Evolutionary conservation across 1,139 yeast species (phyloP), one percentile per base, ranked within the genome.

Genomic region (Debaryomycetaceae sp.): DNA sequence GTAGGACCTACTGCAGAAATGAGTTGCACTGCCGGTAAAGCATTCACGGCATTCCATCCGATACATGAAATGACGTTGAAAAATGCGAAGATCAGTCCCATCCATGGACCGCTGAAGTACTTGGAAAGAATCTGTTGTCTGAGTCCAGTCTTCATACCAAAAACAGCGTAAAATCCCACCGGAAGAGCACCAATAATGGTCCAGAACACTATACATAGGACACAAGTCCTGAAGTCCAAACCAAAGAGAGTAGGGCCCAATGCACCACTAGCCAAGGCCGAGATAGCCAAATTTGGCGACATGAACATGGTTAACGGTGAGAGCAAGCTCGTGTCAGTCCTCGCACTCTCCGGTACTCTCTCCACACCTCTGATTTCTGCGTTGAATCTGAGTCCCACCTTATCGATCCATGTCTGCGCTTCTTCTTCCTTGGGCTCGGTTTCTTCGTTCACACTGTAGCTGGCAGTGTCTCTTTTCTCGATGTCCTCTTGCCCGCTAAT

Each of bases 321-420:
- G 11, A 57, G 44, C 44, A 57, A 56, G 9, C 57, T 51, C 1
- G 46, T 49, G 27, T 62, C 65, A 6, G 58, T 57, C 57, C 76
- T 66, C 53, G 73, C 68, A 29, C 67, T 69, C 41, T 74, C 79
- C 0, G 69, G 62, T 23, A 76, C 69, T 45, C 78, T 66, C 51
- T 76, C 78, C 39, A 76, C 64, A 54, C 80, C 80, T 51, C 75
- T 66, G 36, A 65, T 66, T 54, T 75, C 80, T 14, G 78, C 78
- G 41, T 69, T 66, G 38, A 73, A 50, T 36, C 54, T 48, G 34
- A 60, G 53, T 1, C 70, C 72, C 4, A 69, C 34, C 47, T 56
- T 64, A 51, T 69, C 63, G 36, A 70, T 49, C 43, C 59, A 46
- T 39, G 60, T 58, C 2, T 41, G 45, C 6, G 53, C 46, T 14